Percentiles rank a stretch among this genome's conserved stretches.
Evolutionary conservation across 163 green algal genomes (phyloP).

Genomic region (Trebouxia gelatinosa): DNA sequence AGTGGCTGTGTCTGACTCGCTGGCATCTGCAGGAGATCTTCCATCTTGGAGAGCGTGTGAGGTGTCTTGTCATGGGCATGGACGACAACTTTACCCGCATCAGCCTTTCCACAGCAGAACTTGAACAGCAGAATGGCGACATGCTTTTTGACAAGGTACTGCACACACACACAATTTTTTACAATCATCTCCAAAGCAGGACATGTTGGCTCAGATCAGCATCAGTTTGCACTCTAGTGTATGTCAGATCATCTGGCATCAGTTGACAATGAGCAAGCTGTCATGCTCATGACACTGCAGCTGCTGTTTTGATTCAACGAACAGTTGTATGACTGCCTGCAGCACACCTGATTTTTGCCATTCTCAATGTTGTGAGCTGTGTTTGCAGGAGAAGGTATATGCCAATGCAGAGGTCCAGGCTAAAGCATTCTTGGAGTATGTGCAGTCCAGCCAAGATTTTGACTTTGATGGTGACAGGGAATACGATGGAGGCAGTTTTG

Average conservation of each 20-base stretch:
- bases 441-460: conserved; percentile 1
- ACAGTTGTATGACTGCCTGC: not conserved
- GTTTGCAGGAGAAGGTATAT: conserved; percentile 37
- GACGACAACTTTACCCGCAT: conserved; percentile 55
- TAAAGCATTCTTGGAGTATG: conserved; percentile 9
- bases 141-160: conserved; percentile 57
- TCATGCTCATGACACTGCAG: too few relatives aligned
- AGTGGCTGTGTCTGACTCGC: not conserved
- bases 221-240: not conserved
- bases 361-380: not conserved
- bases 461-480: conserved; percentile 5
- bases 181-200: not conserved
- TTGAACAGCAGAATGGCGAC: conserved; percentile 57
- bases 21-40: conserved; percentile 48
- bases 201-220: not conserved
- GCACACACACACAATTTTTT: not conserved
- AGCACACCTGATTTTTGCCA: not conserved
- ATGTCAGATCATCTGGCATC: not conserved
- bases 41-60: conserved; percentile 53
- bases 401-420: conserved; percentile 30
- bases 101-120: conserved; percentile 58
- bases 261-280: too few relatives aligned
- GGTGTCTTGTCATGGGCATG: conserved; percentile 58
- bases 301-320: not conserved
- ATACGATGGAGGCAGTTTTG: conserved; percentile 8